Evolutionary conservation across 208 protist species (phyloP).

Genomic region (Phytomonas serpens): DNA sequence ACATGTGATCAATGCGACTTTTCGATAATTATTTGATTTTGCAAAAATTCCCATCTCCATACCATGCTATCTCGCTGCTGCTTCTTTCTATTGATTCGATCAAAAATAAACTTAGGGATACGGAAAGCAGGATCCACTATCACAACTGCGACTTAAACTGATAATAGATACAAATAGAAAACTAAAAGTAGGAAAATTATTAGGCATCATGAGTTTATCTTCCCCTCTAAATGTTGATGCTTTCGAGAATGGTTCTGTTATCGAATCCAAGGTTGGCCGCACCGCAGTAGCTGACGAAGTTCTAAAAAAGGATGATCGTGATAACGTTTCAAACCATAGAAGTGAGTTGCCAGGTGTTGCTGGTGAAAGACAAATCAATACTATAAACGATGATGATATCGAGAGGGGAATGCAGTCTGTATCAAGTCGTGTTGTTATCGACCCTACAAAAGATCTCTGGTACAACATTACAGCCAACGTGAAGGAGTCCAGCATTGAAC

Average conservation of each 20-base stretch:
- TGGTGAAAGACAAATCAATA: not conserved
- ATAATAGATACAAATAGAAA: not conserved
- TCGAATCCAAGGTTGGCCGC: not conserved
- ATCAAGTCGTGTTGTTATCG: slow-evolving; percentile 28
- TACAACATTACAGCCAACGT: slow-evolving; percentile 81
- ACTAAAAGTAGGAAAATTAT: not conserved
- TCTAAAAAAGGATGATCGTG: not conserved
- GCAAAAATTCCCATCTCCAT: not conserved
- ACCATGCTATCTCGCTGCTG: not conserved
- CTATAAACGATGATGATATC: not conserved
- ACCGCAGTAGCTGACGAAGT: not conserved
- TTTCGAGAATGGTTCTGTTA: not conserved
- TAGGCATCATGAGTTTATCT: not conserved
- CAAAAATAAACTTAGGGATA: not conserved
- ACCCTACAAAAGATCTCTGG: slow-evolving; percentile 83
- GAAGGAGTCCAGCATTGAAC: slow-evolving; percentile 44
- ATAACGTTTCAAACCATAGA: not conserved
- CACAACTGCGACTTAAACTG: not conserved
- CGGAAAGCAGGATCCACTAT: not conserved
- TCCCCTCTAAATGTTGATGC: not conserved
- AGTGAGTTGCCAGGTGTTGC: not conserved
- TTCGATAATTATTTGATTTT: not conserved
- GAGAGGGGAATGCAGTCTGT: not conserved
- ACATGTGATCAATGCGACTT: not conserved
- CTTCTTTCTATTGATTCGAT: not conserved